These are phyloP conservation scores for Rhododendron molle DNA, from an alignment of 148 eudicot species.

Conservation along the genomic window DNA sequence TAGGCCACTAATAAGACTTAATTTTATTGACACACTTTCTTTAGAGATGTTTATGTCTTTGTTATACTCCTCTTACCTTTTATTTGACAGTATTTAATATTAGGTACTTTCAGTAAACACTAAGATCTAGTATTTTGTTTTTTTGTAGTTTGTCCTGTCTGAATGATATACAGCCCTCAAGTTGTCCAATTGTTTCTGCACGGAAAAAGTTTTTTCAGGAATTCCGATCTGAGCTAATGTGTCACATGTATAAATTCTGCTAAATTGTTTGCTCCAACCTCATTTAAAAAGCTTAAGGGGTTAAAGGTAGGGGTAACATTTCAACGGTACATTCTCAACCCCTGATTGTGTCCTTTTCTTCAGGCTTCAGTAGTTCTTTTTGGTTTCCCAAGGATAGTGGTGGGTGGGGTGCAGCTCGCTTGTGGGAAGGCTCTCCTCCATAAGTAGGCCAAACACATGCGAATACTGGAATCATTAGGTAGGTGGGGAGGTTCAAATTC, in stretches of 20 bases:
- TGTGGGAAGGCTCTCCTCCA: no score
- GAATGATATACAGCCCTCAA: neutral
- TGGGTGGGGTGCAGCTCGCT: neutral
- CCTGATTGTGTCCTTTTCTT: neutral
- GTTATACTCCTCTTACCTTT: neutral
- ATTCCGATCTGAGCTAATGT: neutral
- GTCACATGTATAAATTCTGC: neutral
- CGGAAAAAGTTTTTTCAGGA: neutral
- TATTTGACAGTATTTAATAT: neutral
- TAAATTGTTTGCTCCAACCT: neutral
- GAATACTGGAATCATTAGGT: neutral
- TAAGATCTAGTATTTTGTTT: neutral
- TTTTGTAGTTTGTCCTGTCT: neutral
- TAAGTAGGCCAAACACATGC: neutral
- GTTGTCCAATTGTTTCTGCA: neutral
- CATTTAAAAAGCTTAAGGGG: neutral
- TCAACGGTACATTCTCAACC: neutral
- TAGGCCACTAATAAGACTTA: neutral
- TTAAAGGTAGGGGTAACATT: neutral
- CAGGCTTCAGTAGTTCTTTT: neutral
- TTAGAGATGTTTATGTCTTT: neutral
- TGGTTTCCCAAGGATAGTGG: neutral
- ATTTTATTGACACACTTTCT: neutral
- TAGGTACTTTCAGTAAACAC: neutral
- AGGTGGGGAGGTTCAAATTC: neutral